Evolutionary conservation across 257 asterid genomes (phyloP).

Genomic region (Penstemon barbatus): DNA sequence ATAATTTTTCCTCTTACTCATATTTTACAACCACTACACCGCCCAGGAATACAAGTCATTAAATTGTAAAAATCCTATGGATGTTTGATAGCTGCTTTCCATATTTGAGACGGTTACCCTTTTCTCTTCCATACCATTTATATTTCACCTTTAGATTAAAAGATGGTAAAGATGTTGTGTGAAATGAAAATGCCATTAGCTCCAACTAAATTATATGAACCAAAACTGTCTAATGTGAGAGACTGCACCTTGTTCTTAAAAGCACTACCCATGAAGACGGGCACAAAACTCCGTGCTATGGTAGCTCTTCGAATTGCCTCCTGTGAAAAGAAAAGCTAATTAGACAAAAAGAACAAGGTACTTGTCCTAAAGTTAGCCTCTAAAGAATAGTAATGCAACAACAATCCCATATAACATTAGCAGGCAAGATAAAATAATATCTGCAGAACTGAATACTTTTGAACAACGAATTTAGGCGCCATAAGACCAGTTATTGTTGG

Average conservation of each 20-base stretch:
- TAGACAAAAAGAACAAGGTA: constrained; percentile 2
- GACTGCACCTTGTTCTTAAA: constrained; percentile 87
- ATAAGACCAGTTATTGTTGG: no score
- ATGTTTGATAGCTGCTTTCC: constrained; percentile 6
- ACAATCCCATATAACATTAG: not conserved
- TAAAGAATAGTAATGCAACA: constrained; percentile 20
- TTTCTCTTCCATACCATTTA: not conserved
- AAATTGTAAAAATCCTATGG: not conserved
- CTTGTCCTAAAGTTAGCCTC: constrained; percentile 21
- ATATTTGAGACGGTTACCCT: constrained; percentile 2
- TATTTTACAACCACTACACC: not conserved
- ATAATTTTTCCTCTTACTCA: not conserved
- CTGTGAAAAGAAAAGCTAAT: constrained; percentile 40
- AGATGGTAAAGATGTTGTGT: not conserved
- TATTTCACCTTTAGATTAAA: not conserved
- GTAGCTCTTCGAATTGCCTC: constrained; percentile 96
- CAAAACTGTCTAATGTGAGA: constrained; percentile 18
- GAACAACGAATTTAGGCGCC: not conserved
- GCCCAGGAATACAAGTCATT: not conserved
- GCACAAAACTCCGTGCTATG: constrained; percentile 79
- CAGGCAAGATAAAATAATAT: not conserved
- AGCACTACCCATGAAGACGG: constrained; percentile 99
- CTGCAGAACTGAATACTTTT: not conserved
- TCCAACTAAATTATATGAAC: not conserved
- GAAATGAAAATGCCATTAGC: constrained; percentile 1